Percentiles rank a stretch among this genome's conserved stretches.
Evolutionary conservation across 345 rosid species (phyloP).

Genomic region (Aquilaria malaccensis): DNA sequence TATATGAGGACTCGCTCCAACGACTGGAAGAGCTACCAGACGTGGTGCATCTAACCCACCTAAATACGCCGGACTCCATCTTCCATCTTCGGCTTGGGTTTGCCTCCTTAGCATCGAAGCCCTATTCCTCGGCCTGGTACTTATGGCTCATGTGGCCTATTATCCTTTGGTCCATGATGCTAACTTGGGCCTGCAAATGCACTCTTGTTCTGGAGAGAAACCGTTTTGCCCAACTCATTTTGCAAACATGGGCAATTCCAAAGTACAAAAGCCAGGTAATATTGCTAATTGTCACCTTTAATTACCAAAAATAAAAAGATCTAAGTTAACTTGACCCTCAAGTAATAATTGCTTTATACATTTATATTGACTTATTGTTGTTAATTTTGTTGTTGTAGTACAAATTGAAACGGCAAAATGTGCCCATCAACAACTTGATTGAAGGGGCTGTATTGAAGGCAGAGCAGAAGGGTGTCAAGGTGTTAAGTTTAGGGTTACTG

Average conservation of each 20-base stretch:
- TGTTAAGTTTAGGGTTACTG: conserved; percentile 38
- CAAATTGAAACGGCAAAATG: conserved; percentile 26
- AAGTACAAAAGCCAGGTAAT: conserved; percentile 22
- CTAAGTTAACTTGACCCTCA: too few relatives aligned
- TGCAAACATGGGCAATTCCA: conserved; percentile 32
- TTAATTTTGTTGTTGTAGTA: conserved; percentile 17
- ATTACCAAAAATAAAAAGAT: too few relatives aligned
- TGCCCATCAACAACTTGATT: conserved; percentile 29
- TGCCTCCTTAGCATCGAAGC: conserved; percentile 46
- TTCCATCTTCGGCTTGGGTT: conserved; percentile 50
- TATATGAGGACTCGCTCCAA: conserved; percentile 26
- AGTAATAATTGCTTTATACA: too few relatives aligned
- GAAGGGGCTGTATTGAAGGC: conserved; percentile 38
- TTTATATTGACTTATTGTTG: background rate
- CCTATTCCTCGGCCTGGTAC: conserved; percentile 28
- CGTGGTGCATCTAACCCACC: conserved; percentile 49
- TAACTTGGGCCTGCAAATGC: conserved; percentile 18
- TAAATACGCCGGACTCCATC: conserved; percentile 48
- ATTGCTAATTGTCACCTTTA: too few relatives aligned
- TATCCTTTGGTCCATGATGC: conserved; percentile 23
- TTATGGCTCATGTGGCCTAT: conserved; percentile 34
- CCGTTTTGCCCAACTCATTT: conserved; percentile 19
- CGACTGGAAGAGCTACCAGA: conserved; percentile 35
- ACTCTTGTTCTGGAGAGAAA: conserved; percentile 25
- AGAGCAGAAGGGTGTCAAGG: conserved; percentile 28